Evolutionary conservation across 805 yeast species (phyloP).

Genomic region (Nakazawaea pomicola): DNA sequence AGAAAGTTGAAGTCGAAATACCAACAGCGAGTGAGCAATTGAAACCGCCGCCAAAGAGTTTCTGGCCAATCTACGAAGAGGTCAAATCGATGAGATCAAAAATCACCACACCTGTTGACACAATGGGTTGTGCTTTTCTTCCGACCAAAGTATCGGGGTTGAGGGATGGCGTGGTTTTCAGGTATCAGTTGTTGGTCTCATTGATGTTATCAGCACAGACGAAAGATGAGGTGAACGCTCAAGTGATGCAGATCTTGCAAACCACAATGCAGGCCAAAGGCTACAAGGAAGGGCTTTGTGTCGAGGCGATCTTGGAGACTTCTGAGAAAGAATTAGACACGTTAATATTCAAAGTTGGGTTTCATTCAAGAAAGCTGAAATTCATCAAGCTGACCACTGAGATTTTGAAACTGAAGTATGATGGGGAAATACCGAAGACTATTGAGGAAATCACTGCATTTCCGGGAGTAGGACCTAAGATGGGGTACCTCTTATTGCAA

Average conservation of each 20-base stretch:
- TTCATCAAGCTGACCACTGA: slow-evolving; percentile 61
- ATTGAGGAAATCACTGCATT: slow-evolving; percentile 58
- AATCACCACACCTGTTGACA: slow-evolving; percentile 80
- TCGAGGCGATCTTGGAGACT: slow-evolving; percentile 47
- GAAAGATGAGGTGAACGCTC: slow-evolving; percentile 78
- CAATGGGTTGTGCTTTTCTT: slow-evolving; percentile 74
- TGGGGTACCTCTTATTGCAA: slow-evolving; percentile 81
- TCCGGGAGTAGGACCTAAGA: slow-evolving; percentile 96
- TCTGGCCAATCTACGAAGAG: slow-evolving; percentile 51
- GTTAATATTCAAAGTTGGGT: slow-evolving; percentile 78
- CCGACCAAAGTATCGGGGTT: slow-evolving; percentile 37
- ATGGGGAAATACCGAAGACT: slow-evolving; percentile 69
- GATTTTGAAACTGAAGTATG: slow-evolving; percentile 42
- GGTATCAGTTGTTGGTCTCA: slow-evolving; percentile 75
- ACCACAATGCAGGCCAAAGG: slow-evolving; percentile 34
- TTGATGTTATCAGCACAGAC: slow-evolving; percentile 90
- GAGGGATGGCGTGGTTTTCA: slow-evolving; percentile 33
- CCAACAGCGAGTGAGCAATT: not conserved
- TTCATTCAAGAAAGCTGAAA: slow-evolving; percentile 73
- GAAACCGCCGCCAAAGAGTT: slow-evolving; percentile 36
- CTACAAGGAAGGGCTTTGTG: slow-evolving; percentile 46
- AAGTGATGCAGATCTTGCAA: slow-evolving; percentile 64
- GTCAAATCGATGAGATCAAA: slow-evolving; percentile 63
- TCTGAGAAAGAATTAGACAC: slow-evolving; percentile 55
- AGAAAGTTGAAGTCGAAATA: slow-evolving; percentile 2